These are phyloP conservation scores for Coemansia erecta DNA, from an alignment of 192 early-diverging fungal species.

Conservation along the genomic window DNA sequence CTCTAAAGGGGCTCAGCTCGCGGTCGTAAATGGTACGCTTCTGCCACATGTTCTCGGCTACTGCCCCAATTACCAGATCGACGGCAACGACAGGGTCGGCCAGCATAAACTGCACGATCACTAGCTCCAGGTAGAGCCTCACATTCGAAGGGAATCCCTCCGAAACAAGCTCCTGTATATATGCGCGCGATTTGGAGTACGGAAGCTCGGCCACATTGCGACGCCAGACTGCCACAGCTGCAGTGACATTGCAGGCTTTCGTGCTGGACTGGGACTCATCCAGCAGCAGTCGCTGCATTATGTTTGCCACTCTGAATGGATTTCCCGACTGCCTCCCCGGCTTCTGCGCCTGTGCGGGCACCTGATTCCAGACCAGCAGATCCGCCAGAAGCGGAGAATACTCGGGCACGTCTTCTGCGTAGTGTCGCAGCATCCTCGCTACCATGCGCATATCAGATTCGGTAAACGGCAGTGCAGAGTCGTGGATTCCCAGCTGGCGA, in stretches of 20 bases:
- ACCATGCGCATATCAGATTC: constrained; percentile 37
- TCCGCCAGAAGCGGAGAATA: constrained; percentile 17
- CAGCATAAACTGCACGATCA: constrained; percentile 44
- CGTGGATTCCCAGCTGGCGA: constrained; percentile 14
- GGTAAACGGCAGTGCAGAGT: constrained; percentile 4
- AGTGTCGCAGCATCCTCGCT: constrained; percentile 17
- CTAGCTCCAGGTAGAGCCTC: constrained; percentile 37
- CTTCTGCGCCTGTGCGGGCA: not conserved
- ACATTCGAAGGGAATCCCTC: constrained; percentile 35
- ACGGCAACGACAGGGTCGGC: constrained; percentile 35
- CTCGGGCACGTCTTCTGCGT: constrained; percentile 17
- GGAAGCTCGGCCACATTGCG: constrained; percentile 23
- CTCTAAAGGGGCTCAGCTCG: constrained; percentile 29
- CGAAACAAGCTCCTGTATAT: constrained; percentile 30
- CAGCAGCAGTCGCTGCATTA: constrained; percentile 21
- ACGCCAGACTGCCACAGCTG: constrained; percentile 27
- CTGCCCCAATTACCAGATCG: constrained; percentile 44
- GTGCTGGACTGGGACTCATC: constrained; percentile 27
- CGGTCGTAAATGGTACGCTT: constrained; percentile 33
- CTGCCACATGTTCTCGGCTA: constrained; percentile 41
- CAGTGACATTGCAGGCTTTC: constrained; percentile 22
- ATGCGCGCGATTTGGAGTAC: constrained; percentile 20
- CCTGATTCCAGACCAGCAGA: not conserved
- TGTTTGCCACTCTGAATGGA: constrained; percentile 23
- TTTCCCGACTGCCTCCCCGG: constrained; percentile 7